Evolutionary conservation across 495 filamentous ascomycete species (phyloP).

Genomic region (Massariosphaeria phaeospora): DNA sequence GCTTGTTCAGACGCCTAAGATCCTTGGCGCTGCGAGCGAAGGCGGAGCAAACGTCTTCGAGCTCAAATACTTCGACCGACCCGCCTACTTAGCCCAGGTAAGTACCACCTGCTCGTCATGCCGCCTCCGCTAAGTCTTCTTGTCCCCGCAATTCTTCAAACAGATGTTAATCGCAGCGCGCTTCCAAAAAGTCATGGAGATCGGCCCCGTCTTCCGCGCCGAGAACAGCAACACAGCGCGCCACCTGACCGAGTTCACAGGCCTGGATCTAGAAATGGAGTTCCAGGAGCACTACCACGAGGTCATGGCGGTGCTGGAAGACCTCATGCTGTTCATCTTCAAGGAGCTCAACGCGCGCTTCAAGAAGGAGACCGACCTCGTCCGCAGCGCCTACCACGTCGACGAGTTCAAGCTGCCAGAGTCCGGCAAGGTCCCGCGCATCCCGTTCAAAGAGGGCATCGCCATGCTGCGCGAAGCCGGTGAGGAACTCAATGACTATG

Average conservation of each 20-base stretch:
- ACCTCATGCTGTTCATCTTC: slow-evolving; percentile 47
- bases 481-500: slow-evolving; percentile 62
- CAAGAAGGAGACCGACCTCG: slow-evolving; percentile 42
- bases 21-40: slow-evolving; percentile 43
- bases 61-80: slow-evolving; percentile 43
- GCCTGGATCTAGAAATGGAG: slow-evolving; percentile 47
- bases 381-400: slow-evolving; percentile 42
- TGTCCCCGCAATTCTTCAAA: slow-evolving; percentile 47
- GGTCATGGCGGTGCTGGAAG: slow-evolving; percentile 43
- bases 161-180: slow-evolving; percentile 45
- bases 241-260: slow-evolving; percentile 47
- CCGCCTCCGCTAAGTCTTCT: no score
- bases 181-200: slow-evolving; percentile 44
- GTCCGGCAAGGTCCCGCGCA: slow-evolving; percentile 69
- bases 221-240: slow-evolving; percentile 47
- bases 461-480: slow-evolving; percentile 74
- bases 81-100: slow-evolving; percentile 45
- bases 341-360: slow-evolving; percentile 40
- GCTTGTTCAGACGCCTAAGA: slow-evolving; percentile 40
- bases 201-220: slow-evolving; percentile 45
- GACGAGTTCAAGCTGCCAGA: slow-evolving; percentile 49
- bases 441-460: slow-evolving; percentile 83
- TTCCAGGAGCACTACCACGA: slow-evolving; percentile 48
- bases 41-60: slow-evolving; percentile 46
- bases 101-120: no score